Percentiles rank a stretch among this genome's conserved stretches.
Conservation (phyloP, 2,329 filamentous ascomycete species). For the Neofusicoccum kwambonambiense region DNA sequence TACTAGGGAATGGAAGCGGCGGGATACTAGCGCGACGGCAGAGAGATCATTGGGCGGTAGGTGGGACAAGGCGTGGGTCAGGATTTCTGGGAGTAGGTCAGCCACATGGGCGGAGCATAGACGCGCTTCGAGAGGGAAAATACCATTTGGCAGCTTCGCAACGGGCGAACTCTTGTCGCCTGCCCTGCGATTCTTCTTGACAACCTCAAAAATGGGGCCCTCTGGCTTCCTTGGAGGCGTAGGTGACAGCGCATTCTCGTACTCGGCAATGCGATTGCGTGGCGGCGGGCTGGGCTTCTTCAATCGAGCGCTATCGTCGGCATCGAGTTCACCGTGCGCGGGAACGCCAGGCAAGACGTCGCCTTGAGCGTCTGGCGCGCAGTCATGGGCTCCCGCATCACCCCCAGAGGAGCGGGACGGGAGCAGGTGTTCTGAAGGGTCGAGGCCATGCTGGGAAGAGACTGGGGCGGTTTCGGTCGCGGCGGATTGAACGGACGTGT, state of each 20-base stretch:
- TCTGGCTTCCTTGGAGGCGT: conserved; percentile 40
- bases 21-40: conserved; percentile 80
- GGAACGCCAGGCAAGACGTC: conserved; percentile 23
- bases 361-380: conserved; percentile 18
- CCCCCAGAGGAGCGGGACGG: conserved; percentile 37
- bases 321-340: conserved; percentile 20
- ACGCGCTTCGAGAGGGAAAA: conserved; percentile 24
- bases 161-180: conserved; percentile 50
- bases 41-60: conserved; percentile 81
- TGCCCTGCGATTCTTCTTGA: conserved; percentile 47
- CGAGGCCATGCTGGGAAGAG: conserved; percentile 61
- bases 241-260: conserved; percentile 50
- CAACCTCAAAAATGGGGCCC: conserved; percentile 53
- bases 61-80: conserved; percentile 89
- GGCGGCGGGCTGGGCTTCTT: conserved; percentile 43
- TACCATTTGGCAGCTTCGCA: conserved; percentile 77
- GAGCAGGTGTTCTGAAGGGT: conserved; percentile 45
- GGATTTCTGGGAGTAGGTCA: conserved; percentile 64
- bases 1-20: conserved; percentile 80
- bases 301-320: conserved; percentile 30
- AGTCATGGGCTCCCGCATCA: conserved; percentile 20
- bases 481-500: conserved; percentile 41
- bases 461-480: conserved; percentile 33
- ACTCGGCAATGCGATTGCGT: conserved; percentile 53
- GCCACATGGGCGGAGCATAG: not conserved